phyloP scores from a whole-genome alignment of 306 rosid species.

The Coriaria nepalensis region DNA sequence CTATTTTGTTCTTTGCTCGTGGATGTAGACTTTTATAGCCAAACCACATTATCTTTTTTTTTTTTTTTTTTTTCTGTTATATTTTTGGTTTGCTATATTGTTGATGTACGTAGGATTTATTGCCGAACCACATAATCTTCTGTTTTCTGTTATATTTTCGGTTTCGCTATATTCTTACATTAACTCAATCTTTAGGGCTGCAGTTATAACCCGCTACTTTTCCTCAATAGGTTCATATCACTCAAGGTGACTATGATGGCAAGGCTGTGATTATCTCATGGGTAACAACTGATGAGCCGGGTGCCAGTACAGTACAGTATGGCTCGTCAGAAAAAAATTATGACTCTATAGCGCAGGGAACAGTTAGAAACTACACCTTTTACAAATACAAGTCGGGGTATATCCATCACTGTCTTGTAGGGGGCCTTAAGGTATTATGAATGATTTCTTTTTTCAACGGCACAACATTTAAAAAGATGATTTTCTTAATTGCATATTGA shows the following conservation, averaged over 20 bases:
- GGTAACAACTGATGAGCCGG: slow-evolving; percentile 70
- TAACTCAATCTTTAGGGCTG: no score
- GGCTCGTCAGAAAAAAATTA: slow-evolving; percentile 36
- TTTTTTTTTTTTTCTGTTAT: no score
- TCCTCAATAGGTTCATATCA: slow-evolving; percentile 63
- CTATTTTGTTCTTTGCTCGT: no score
- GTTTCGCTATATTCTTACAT: no score
- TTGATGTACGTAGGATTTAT: no score
- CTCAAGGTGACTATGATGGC: slow-evolving; percentile 96
- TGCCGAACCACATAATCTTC: no score
- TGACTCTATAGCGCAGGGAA: slow-evolving; percentile 44
- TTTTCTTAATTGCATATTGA: slow-evolving; percentile 3
- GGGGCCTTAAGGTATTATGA: slow-evolving; percentile 57
- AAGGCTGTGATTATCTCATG: slow-evolving; percentile 82
- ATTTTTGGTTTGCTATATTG: no score
- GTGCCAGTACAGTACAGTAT: slow-evolving; percentile 41
- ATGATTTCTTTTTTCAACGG: not conserved
- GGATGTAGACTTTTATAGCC: no score
- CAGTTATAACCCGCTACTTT: not conserved
- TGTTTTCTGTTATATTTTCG: no score
- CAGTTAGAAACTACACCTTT: slow-evolving; percentile 51
- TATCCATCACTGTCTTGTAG: slow-evolving; percentile 74
- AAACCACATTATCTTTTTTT: no score
- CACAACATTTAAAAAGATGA: no score
- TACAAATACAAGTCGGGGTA: slow-evolving; percentile 73